Conservation (phyloP, 768 basidiomycete species). For the Serendipita sp. region DNA sequence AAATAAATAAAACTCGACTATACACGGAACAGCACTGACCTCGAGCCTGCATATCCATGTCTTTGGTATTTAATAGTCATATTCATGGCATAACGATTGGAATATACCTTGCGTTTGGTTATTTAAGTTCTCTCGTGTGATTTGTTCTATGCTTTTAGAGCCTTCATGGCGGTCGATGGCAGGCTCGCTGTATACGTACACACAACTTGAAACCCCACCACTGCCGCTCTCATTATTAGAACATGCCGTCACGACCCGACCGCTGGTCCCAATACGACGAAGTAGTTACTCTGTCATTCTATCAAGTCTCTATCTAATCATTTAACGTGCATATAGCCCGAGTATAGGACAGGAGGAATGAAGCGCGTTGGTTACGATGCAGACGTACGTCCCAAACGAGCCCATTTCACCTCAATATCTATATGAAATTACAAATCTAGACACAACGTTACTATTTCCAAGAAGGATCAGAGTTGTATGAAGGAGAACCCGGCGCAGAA, state of each 20-base stretch:
- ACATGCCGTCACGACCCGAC: neutral
- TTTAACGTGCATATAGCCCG: neutral
- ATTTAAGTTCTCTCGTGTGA: no score
- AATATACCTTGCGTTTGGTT: no score
- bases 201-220: neutral
- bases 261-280: constrained; percentile 4
- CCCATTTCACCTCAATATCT: neutral
- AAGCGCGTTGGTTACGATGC: neutral
- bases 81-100: no score
- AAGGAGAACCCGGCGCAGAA: neutral
- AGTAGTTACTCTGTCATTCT: neutral
- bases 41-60: no score
- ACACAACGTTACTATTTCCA: constrained; percentile 1
- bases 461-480: constrained; percentile 1
- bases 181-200: neutral
- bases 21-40: no score
- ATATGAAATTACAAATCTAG: neutral
- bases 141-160: no score
- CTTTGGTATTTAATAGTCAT: no score
- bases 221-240: neutral
- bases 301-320: neutral
- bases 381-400: neutral
- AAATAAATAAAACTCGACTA: no score
- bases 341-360: neutral
- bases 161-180: no score